Percentiles rank a stretch among this genome's conserved stretches.
Conservation (phyloP, 1,284 basidiomycete genomes). For the Ustilago loliicola region DNA sequence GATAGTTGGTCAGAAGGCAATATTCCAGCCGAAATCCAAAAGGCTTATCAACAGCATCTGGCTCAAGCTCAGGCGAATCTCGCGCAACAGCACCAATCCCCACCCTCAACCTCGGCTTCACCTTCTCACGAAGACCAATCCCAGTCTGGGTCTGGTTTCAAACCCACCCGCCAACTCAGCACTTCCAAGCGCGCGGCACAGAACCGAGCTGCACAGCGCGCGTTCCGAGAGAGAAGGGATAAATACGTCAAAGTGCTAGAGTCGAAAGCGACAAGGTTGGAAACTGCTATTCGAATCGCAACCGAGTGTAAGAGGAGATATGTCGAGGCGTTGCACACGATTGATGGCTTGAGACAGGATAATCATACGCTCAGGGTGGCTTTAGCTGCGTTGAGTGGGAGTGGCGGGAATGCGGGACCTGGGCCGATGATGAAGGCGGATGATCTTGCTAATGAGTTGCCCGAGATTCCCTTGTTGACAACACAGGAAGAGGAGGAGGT, state of each 20-base stretch:
- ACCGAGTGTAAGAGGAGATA: slow-evolving; percentile 57
- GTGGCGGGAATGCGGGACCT: slow-evolving; percentile 23
- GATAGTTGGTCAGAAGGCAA: slow-evolving; percentile 36
- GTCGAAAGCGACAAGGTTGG: slow-evolving; percentile 53
- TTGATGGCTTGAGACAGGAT: slow-evolving; percentile 61
- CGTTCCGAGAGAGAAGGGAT: slow-evolving; percentile 63
- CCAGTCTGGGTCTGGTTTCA: slow-evolving; percentile 7
- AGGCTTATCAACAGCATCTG: slow-evolving; percentile 48
- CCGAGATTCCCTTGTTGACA: slow-evolving; percentile 34
- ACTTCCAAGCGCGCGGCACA: slow-evolving; percentile 64
- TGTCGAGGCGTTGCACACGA: slow-evolving; percentile 56
- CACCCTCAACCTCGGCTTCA: background rate
- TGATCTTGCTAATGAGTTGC: slow-evolving; percentile 29
- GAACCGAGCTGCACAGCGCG: slow-evolving; percentile 66
- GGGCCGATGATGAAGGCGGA: slow-evolving; percentile 46
- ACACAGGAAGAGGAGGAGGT: slow-evolving; percentile 39
- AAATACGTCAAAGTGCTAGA: slow-evolving; percentile 64
- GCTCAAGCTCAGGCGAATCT: slow-evolving; percentile 29
- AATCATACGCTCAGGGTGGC: slow-evolving; percentile 62
- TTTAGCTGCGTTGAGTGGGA: slow-evolving; percentile 58
- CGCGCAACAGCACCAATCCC: slow-evolving; percentile 7
- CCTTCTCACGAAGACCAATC: background rate
- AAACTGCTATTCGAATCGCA: slow-evolving; percentile 52
- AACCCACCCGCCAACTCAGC: slow-evolving; percentile 51
- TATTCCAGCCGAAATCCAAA: slow-evolving; percentile 38